These are phyloP conservation scores for Clarireedia paspali DNA, from an alignment of 2,329 filamentous ascomycete genomes.

Conservation along the genomic window DNA sequence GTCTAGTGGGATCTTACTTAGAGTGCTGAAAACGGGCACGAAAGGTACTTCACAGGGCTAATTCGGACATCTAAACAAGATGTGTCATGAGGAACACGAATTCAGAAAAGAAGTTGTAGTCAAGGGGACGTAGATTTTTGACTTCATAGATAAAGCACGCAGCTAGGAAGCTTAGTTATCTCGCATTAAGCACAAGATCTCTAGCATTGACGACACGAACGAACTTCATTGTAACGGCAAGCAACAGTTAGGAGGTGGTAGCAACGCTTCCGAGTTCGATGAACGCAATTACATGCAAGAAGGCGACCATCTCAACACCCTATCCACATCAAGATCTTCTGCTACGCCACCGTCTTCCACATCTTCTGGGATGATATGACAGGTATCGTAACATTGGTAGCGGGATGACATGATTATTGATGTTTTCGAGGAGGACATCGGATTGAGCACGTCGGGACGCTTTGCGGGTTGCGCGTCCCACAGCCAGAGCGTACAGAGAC, in stretches of 20 bases:
- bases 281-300: neutral
- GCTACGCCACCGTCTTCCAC: neutral
- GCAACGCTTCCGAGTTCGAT: constrained; percentile 1
- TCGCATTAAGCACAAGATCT: neutral
- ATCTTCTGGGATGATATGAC: neutral
- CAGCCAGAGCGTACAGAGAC: neutral
- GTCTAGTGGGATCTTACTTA: neutral
- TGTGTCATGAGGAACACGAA: constrained; percentile 2
- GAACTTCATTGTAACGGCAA: neutral
- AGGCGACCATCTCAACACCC: neutral
- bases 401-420: neutral
- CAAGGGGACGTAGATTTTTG: neutral
- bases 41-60: neutral
- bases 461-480: neutral
- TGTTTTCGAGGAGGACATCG: neutral
- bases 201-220: neutral
- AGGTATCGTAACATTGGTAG: neutral
- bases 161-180: neutral
- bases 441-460: neutral
- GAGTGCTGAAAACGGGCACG: neutral
- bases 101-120: neutral
- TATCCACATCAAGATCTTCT: neutral
- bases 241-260: neutral
- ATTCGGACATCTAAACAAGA: constrained; percentile 6
- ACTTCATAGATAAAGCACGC: neutral